These are phyloP conservation scores for Tephrocybe sp. DNA, from an alignment of 768 basidiomycete genomes.

Conservation along the genomic window DNA sequence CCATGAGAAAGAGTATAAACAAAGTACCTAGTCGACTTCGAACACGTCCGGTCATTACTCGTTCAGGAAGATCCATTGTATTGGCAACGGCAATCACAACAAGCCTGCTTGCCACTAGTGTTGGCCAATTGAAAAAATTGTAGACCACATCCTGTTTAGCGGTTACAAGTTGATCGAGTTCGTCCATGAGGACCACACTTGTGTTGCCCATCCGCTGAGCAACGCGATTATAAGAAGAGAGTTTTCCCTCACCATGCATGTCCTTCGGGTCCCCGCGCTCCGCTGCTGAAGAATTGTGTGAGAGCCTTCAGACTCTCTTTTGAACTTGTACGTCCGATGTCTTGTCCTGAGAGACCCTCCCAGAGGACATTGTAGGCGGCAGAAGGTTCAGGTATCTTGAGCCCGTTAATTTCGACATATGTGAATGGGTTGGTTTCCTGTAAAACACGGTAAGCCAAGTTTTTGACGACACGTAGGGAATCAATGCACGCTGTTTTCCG, in stretches of 20 bases:
- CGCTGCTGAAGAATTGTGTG: constrained; percentile 72
- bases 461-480: neutral
- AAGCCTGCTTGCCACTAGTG: constrained; percentile 81
- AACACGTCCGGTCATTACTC: constrained; percentile 90
- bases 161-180: constrained; percentile 95
- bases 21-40: constrained; percentile 80
- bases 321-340: constrained; percentile 59
- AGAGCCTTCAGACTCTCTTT: constrained; percentile 85
- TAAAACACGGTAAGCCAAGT: neutral
- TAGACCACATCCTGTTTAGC: constrained; percentile 98
- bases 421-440: constrained; percentile 95
- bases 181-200: constrained; percentile 97
- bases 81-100: constrained; percentile 97
- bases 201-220: constrained; percentile 1
- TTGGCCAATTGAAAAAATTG: constrained; percentile 99
- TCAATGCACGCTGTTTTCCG: constrained; percentile 66
- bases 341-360: constrained; percentile 88
- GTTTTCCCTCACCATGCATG: constrained; percentile 77
- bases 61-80: constrained; percentile 96
- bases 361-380: constrained; percentile 91
- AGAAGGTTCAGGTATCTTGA: constrained; percentile 89
- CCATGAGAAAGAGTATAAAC: neutral
- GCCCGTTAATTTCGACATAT: constrained; percentile 97
- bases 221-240: neutral
- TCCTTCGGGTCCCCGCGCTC: constrained; percentile 64